A percentile compares a stretch with the other conserved stretches of the same genome.
These are phyloP conservation scores for Panellus pusillus DNA, from an alignment of 768 basidiomycete genomes.

Conservation along the genomic window DNA sequence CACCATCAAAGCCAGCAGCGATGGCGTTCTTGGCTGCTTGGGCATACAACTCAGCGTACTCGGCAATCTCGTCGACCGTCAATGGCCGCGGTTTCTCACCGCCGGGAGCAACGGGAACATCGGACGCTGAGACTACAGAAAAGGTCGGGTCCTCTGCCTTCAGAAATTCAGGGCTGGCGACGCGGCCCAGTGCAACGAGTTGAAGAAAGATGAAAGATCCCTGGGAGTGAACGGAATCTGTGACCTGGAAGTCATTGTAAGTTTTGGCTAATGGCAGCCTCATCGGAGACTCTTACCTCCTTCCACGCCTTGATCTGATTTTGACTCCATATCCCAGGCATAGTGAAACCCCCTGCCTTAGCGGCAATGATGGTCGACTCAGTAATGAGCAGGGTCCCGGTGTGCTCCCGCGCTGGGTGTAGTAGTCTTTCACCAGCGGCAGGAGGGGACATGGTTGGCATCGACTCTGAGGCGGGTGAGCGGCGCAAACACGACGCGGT, in stretches of 20 bases:
- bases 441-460: conserved; percentile 26
- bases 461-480: conserved; percentile 34
- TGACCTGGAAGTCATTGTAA: conserved; percentile 30
- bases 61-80: conserved; percentile 32
- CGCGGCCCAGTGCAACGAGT: conserved; percentile 45
- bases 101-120: conserved; percentile 15
- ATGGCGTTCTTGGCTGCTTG: conserved; percentile 35
- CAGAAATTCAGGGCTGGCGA: conserved; percentile 25
- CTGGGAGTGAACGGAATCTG: conserved; percentile 47
- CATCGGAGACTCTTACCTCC: conserved; percentile 20
- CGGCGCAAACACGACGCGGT: conserved; percentile 38
- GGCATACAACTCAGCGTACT: conserved; percentile 29
- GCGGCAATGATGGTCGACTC: conserved; percentile 41
- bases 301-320: conserved; percentile 49
- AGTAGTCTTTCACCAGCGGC: conserved; percentile 30
- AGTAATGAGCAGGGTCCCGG: conserved; percentile 40
- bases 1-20: conserved; percentile 40
- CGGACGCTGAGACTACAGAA: conserved; percentile 29
- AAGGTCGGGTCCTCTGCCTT: conserved; percentile 26
- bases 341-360: conserved; percentile 26
- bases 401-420: conserved; percentile 30
- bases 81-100: conserved; percentile 19
- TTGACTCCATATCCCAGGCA: conserved; percentile 43
- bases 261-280: neutral
- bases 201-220: conserved; percentile 46